Evolutionary conservation across 1,284 basidiomycete species (phyloP).

Genomic region (Dichomitus squalens): DNA sequence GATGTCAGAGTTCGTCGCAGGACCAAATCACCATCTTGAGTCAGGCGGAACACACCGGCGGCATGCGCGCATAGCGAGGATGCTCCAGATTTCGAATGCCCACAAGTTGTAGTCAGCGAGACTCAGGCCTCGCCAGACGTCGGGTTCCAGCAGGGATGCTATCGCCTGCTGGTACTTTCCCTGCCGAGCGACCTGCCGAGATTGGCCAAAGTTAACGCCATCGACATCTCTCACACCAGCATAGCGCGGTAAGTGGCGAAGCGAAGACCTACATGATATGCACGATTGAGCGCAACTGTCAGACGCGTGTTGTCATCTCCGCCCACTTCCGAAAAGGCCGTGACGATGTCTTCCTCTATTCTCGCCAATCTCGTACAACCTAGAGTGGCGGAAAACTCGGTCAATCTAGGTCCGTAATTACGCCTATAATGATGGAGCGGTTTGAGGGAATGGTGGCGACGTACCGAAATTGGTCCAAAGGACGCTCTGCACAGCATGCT

Average conservation of each 20-base stretch:
- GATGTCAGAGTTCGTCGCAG: background rate
- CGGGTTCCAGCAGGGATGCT: conserved; percentile 64
- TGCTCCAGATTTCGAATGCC: conserved; percentile 77
- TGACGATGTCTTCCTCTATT: conserved; percentile 70
- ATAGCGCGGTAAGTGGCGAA: background rate
- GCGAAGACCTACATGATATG: conserved; percentile 53
- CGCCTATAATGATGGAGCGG: background rate
- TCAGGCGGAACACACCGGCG: conserved; percentile 52
- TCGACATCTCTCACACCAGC: background rate
- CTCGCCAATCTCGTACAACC: conserved; percentile 68
- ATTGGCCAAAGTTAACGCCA: background rate
- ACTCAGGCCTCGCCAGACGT: conserved; percentile 67
- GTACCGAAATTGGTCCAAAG: conserved; percentile 72
- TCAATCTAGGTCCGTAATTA: background rate
- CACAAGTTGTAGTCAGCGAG: conserved; percentile 67
- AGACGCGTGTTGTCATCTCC: conserved; percentile 63
- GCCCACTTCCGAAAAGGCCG: conserved; percentile 62
- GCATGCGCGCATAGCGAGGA: conserved; percentile 64
- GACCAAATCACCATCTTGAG: background rate
- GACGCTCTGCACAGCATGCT: conserved; percentile 71
- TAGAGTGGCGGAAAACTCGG: conserved; percentile 30
- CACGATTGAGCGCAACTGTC: conserved; percentile 61
- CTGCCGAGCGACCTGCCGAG: conserved; percentile 61
- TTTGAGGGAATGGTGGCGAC: background rate
- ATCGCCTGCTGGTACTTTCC: conserved; percentile 66